These are phyloP conservation scores for Peterozyma toletana DNA, from an alignment of 805 yeast species.

Conservation along the genomic window DNA sequence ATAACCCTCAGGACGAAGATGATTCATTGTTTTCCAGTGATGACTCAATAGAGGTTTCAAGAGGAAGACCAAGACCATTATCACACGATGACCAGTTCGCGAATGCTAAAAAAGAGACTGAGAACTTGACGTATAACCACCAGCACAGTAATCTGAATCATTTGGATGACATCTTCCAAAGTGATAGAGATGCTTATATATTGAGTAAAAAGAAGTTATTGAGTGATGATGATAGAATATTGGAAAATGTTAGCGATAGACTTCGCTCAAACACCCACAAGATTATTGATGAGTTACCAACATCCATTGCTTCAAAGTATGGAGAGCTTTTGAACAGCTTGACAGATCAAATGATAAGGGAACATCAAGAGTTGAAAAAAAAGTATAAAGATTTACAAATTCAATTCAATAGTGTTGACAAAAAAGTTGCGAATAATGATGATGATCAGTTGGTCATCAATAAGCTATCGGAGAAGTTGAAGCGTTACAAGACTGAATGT, in stretches of 20 bases:
- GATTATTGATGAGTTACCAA: constrained; percentile 7
- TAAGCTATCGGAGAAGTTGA: constrained; percentile 5
- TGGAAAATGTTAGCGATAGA: constrained; percentile 2
- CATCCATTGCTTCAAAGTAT: constrained; percentile 6
- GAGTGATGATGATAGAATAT: background rate
- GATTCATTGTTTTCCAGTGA: background rate
- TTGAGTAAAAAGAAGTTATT: background rate
- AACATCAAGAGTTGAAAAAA: constrained; percentile 5
- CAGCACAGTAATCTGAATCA: constrained; percentile 1
- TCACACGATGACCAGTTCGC: background rate
- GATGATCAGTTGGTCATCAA: constrained; percentile 1
- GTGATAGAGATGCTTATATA: constrained; percentile 4
- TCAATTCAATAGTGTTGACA: background rate
- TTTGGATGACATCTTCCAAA: constrained; percentile 7
- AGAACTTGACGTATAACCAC: background rate
- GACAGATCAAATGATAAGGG: constrained; percentile 2
- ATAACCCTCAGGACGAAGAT: background rate
- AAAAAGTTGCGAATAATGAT: background rate
- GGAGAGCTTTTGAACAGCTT: constrained; percentile 2
- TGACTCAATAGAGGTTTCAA: background rate
- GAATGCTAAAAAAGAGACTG: constrained; percentile 3
- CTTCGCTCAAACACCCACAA: constrained; percentile 2
- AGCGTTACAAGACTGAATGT: constrained; percentile 1
- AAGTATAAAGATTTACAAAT: constrained; percentile 4
- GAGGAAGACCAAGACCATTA: background rate